Base-by-base conservation (phyloP, 192 early-diverging fungal genomes). In the Coemansia sp. region DNA sequence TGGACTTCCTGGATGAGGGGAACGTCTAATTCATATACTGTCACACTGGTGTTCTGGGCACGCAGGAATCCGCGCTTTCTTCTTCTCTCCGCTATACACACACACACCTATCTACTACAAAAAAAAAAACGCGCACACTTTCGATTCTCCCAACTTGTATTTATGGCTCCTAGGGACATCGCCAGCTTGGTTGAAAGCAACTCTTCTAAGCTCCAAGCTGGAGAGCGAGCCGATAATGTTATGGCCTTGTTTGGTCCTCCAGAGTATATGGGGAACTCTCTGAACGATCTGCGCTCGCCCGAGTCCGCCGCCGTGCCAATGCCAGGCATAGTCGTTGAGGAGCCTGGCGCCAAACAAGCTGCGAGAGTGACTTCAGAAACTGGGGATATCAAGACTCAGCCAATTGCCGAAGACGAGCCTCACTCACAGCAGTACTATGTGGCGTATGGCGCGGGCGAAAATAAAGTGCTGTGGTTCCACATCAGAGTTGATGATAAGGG, bases 391-490 rank as follows among this genome's bases (percentile, higher is more conserved):
- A 24, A 39, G 12, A 57, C n/a, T 12, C 38, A 35, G 24, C 51
- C 56, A 22, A 38, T 58, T 22, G 20, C 35, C 32, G 17, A 38
- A 6, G 19, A 65, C 25, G 45, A 43, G 24, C 57, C 57, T 22
- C 65, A 37, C 32, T 39, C 58, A 47, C 61, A 64, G 6, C 56
- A 68, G 7, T 79, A 73, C 67, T 79, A 74, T 24, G 22, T 79
- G 14, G 77, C 54, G 1, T 79, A 74, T 27, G 60, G 51, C 14
- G 61, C 56, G 9, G 64, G 36, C 12, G 56, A 40, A 0, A 47
- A 64, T 29, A 67, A 64, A 60, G 59, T 64, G 3, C 46, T 79
- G 59, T 79, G 77, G 77, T 71, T 79, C 71, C 58, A 79, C 12
- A 63, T 79, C 17, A 25, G 74, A 45, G 61, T 73, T 8, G 58